Base-by-base conservation (phyloP, 495 filamentous ascomycete species). In the Tuber calosporum region DNA sequence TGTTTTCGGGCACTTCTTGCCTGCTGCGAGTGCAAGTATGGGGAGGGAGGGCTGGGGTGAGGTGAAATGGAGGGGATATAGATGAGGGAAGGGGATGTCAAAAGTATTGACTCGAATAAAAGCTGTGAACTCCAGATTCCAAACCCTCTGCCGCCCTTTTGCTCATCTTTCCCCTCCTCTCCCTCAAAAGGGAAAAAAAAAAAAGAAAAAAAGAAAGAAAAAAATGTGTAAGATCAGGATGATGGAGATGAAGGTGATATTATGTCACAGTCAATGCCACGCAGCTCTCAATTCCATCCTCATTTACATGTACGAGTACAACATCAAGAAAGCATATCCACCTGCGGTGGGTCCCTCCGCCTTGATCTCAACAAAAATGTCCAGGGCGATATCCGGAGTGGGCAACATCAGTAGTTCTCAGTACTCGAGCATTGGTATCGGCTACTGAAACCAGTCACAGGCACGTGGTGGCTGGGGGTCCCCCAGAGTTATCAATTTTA, bases 81-180 rank as follows among this genome's bases (percentile, higher is more conserved):
- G 53, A 53, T 34, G 53, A 62, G 22, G 26, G 15, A 34, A 62
- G 3, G n/a, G 53, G 53, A 62, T 30, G 26, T 30, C 26, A 13
- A 26, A 34, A 26, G 34, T 34, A 62, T 34, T 26, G 34, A 17
- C 26, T 62, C 53, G 53, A 62, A 62, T 34, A 6, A 62, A 34
- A 62, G 53, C 53, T 62, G 53, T 30, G 3, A n/a, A 62, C 53
- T 34, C 53, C 53, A 62, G 53, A 62, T 62, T 62, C 53, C 53
- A 34, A 34, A n/a, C 22, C 3, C 13, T 13, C 48, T 30, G 9
- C 8, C 6, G n/a, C 53, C 53, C 11, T 62, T 58, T 30, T 30
- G 20, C 45, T 43, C 22, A 53, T n/a, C 22, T 4, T 22, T 9
- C 45, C 4, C 45, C 20, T 34, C 26, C 34, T 34, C 13, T 15